phyloP scores from a whole-genome alignment of 2,329 filamentous ascomycete genomes.

The Cryphonectria parasitica region DNA sequence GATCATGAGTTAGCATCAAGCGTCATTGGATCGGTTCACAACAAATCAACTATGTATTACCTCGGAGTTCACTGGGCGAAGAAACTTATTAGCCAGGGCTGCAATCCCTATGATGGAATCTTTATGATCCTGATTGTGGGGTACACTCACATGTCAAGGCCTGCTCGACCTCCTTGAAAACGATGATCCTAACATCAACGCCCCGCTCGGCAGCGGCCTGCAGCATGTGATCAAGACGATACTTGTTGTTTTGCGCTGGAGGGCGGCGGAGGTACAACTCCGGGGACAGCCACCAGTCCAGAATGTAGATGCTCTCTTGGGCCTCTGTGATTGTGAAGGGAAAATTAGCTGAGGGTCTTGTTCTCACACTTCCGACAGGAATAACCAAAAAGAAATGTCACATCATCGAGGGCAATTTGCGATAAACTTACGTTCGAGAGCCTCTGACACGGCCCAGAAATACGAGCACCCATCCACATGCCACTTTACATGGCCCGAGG shows the following conservation, averaged over 20 bases:
- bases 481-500: slow-evolving; percentile 81
- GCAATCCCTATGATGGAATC: slow-evolving; percentile 3
- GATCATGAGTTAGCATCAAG: slow-evolving; percentile 4
- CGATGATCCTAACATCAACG: slow-evolving; percentile 82
- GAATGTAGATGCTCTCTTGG: slow-evolving; percentile 77
- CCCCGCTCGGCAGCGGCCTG: slow-evolving; percentile 81
- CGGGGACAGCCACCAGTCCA: slow-evolving; percentile 90
- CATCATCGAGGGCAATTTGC: background rate
- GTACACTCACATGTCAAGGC: slow-evolving; percentile 72
- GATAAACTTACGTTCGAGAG: slow-evolving; percentile 63
- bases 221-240: slow-evolving; percentile 82
- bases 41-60: slow-evolving; percentile 25
- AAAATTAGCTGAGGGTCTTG: background rate
- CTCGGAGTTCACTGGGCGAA: slow-evolving; percentile 36
- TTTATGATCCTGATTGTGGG: slow-evolving; percentile 39
- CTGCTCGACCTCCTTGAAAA: slow-evolving; percentile 89
- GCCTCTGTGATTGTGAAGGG: slow-evolving; percentile 54
- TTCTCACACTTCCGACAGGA: background rate
- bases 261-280: slow-evolving; percentile 87
- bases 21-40: background rate
- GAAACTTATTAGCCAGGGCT: slow-evolving; percentile 4
- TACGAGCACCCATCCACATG: slow-evolving; percentile 84
- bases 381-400: too few species aligned
- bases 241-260: slow-evolving; percentile 78
- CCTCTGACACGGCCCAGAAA: slow-evolving; percentile 82